A percentile compares a stretch with the other conserved stretches of the same genome.
phyloP scores from a whole-genome alignment of 768 basidiomycete species.

The Termitomyces sp. region DNA sequence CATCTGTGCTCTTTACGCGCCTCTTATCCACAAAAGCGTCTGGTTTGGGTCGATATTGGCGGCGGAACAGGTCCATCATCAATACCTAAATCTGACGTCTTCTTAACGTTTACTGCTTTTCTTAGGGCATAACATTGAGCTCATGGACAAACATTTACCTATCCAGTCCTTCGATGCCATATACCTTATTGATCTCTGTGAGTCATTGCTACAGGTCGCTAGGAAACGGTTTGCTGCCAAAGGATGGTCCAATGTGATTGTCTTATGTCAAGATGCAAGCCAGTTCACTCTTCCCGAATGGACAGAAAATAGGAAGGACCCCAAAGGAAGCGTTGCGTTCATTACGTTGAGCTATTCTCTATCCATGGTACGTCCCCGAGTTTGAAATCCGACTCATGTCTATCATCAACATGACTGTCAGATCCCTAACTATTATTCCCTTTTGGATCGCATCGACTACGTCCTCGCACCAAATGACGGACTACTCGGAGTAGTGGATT shows the following conservation, averaged over 20 bases:
- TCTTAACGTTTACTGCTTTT: neutral
- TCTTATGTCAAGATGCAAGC: conserved; percentile 68
- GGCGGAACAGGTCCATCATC: conserved; percentile 51
- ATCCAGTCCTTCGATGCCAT: conserved; percentile 58
- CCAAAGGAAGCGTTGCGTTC: conserved; percentile 49
- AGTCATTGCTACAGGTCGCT: conserved; percentile 64
- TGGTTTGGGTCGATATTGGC: conserved; percentile 77
- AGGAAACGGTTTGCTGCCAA: conserved; percentile 55
- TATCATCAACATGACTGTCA: conserved; percentile 13
- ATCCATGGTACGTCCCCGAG: conserved; percentile 37
- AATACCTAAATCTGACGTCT: neutral
- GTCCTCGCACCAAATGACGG: conserved; percentile 56
- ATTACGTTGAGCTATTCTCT: conserved; percentile 52
- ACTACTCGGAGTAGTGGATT: conserved; percentile 65
- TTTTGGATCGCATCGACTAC: conserved; percentile 63
- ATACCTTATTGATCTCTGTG: conserved; percentile 71
- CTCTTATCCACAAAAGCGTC: conserved; percentile 33
- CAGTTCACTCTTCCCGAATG: conserved; percentile 62
- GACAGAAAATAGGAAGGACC: conserved; percentile 33
- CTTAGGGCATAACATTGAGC: conserved; percentile 54
- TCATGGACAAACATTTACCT: conserved; percentile 58
- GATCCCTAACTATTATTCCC: conserved; percentile 59
- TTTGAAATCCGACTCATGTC: neutral
- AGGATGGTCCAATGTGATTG: conserved; percentile 71
- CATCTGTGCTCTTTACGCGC: conserved; percentile 48